Conservation (phyloP, 192 early-diverging fungal genomes). For the Backusella morwellensis region DNA sequence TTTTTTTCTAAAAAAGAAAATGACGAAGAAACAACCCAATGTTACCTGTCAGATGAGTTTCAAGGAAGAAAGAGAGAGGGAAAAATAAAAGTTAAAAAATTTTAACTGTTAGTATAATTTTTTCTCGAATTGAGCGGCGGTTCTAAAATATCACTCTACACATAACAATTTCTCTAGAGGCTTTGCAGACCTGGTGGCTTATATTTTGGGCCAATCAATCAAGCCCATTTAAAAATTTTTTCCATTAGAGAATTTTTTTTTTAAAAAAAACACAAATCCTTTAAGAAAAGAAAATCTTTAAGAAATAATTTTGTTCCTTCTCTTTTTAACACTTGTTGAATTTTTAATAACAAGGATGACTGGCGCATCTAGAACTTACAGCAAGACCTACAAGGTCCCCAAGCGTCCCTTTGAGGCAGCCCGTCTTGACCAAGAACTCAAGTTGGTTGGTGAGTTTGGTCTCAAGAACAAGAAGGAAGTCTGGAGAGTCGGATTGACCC, state of each 20-base stretch:
- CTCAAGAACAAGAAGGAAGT: constrained; percentile 99
- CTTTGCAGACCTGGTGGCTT: background rate
- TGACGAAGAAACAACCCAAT: background rate
- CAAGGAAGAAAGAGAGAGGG: constrained; percentile 7
- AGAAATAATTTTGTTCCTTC: constrained; percentile 21
- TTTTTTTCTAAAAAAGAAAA: constrained; percentile 1
- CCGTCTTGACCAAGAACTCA: constrained; percentile 93
- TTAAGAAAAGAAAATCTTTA: constrained; percentile 13
- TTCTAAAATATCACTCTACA: background rate
- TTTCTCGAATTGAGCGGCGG: background rate
- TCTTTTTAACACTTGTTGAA: constrained; percentile 18
- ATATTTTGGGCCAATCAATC: background rate
- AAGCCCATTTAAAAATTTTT: background rate
- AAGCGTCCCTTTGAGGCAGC: constrained; percentile 95
- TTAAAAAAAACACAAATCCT: background rate
- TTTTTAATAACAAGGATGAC: constrained; percentile 41
- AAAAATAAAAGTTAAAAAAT: constrained; percentile 3
- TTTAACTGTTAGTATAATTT: constrained; percentile 8
- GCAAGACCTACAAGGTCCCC: constrained; percentile 94
- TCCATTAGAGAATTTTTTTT: background rate
- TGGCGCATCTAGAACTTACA: constrained; percentile 50
- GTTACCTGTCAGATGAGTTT: constrained; percentile 7
- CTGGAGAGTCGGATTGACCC: constrained; percentile 94
- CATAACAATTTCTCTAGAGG: background rate
- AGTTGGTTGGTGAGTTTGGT: constrained; percentile 96